Evolutionary conservation across 148 eudicot genomes (phyloP).

Genomic region (Chenopodium quinoa): DNA sequence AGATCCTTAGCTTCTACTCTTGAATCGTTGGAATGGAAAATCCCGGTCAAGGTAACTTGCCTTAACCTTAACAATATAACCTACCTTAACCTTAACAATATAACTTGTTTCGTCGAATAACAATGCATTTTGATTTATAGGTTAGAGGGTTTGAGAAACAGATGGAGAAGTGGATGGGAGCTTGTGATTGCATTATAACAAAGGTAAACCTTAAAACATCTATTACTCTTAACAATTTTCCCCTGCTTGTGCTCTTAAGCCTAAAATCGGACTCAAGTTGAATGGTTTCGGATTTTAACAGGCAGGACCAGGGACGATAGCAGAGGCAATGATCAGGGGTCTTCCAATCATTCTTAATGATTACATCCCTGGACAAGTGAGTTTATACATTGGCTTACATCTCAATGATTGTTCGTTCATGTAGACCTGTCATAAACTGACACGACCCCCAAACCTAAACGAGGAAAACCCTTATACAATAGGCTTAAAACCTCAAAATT

Average conservation of each 20-base stretch:
- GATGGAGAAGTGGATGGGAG: constrained; percentile 99
- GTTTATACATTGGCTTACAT: constrained; percentile 21
- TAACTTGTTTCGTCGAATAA: background rate
- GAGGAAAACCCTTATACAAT: background rate
- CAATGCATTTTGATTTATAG: constrained; percentile 30
- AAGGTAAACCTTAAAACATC: constrained; percentile 43
- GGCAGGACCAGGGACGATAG: constrained; percentile 99
- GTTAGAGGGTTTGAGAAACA: constrained; percentile 85
- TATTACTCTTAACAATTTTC: background rate
- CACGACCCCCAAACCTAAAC: too few species aligned
- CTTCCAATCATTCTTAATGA: constrained; percentile 96
- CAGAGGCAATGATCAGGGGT: constrained; percentile 95
- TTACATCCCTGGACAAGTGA: constrained; percentile 95
- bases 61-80: background rate
- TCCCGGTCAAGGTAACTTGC: constrained; percentile 71
- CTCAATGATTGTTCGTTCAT: background rate
- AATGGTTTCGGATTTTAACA: constrained; percentile 27
- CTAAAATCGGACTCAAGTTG: background rate
- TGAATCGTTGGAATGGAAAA: constrained; percentile 76
- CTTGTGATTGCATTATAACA: constrained; percentile 94
- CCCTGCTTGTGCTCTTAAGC: background rate
- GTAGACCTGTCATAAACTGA: too few species aligned
- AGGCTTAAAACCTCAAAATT: too few species aligned
- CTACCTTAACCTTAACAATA: background rate
- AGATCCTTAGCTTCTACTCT: constrained; percentile 55